phyloP scores from a whole-genome alignment of 805 yeast species.

The Torulaspora delbrueckii region DNA sequence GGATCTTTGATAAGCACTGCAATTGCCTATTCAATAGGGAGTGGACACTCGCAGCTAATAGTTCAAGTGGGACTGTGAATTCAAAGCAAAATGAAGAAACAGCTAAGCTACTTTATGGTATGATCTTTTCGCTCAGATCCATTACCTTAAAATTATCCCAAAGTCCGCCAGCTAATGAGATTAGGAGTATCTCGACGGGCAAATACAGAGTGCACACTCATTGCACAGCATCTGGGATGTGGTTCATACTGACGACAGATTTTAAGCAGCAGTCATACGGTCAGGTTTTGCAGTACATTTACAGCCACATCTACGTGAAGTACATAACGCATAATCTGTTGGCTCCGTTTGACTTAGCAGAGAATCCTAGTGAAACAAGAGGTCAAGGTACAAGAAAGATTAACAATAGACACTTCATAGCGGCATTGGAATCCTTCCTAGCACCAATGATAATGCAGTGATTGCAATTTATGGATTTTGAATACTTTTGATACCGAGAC shows the following conservation, averaged over 20 bases:
- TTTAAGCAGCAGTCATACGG: constrained; percentile 32
- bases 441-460: constrained; percentile 28
- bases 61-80: constrained; percentile 41
- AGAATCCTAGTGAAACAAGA: constrained; percentile 26
- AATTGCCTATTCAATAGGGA: constrained; percentile 80
- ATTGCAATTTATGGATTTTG: not conserved
- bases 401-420: constrained; percentile 27
- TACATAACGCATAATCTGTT: constrained; percentile 30
- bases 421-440: constrained; percentile 29
- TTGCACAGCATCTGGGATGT: constrained; percentile 75
- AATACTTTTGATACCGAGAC: not conserved
- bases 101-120: constrained; percentile 81
- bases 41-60: constrained; percentile 44
- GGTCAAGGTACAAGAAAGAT: constrained; percentile 35
- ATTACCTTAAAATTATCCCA: constrained; percentile 53
- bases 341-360: constrained; percentile 33
- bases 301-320: constrained; percentile 32
- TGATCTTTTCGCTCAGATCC: constrained; percentile 71
- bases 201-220: constrained; percentile 72
- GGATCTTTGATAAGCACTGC: constrained; percentile 91
- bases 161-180: constrained; percentile 31
- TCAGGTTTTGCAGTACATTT: constrained; percentile 30
- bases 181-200: constrained; percentile 53
- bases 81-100: constrained; percentile 59
- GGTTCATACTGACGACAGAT: constrained; percentile 72